phyloP scores from a whole-genome alignment of 176 grass and related monocot genomes.

The Oropetium thomaeum region DNA sequence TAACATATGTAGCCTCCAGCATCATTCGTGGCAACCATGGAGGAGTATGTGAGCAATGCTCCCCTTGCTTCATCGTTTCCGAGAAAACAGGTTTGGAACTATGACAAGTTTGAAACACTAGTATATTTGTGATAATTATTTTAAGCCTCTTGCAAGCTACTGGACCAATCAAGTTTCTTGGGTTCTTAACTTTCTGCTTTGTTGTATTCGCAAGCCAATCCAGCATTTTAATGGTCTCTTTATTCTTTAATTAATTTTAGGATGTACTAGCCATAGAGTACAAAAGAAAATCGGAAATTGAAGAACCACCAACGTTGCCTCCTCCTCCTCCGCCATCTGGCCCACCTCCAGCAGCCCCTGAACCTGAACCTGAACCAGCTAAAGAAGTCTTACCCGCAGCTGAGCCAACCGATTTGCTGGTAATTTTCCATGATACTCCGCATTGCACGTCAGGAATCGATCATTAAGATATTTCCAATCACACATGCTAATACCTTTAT shows the following conservation, averaged over 20 bases:
- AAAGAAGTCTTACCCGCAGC: constrained; percentile 33
- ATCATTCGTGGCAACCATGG: constrained; percentile 83
- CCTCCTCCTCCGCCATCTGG: constrained; percentile 21
- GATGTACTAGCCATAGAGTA: constrained; percentile 71
- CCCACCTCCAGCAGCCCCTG: constrained; percentile 34
- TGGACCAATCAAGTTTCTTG: neutral
- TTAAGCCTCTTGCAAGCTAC: neutral
- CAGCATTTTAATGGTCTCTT: neutral
- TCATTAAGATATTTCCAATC: neutral
- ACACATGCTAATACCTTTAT: neutral
- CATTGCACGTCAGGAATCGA: neutral
- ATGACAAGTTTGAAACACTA: neutral
- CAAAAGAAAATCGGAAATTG: constrained; percentile 56
- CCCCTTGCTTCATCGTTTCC: constrained; percentile 57
- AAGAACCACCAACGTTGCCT: constrained; percentile 40
- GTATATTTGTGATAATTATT: neutral
- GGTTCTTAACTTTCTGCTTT: neutral
- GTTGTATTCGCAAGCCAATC: neutral
- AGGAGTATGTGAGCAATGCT: constrained; percentile 89
- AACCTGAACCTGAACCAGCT: constrained; percentile 60
- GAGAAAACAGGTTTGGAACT: constrained; percentile 56
- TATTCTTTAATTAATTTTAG: constrained; percentile 19
- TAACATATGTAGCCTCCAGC: constrained; percentile 66
- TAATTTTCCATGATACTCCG: constrained; percentile 36
- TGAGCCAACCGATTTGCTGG: constrained; percentile 75